phyloP scores from a whole-genome alignment of 2,329 filamentous ascomycete species.

The Coniochaeta sp. region DNA sequence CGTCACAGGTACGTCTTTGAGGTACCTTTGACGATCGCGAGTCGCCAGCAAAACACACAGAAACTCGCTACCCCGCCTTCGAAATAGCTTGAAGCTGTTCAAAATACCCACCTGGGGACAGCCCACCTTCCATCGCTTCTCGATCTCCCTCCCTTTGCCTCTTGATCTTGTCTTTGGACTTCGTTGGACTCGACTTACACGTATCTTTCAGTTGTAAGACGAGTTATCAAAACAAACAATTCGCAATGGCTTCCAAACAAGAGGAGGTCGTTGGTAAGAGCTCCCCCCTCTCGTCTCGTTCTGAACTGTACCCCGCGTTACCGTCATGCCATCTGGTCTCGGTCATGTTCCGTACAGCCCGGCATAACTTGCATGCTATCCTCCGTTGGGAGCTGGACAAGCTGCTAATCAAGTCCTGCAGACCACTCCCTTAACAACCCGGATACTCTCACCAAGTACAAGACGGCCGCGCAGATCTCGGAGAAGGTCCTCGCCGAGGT shows the following conservation, averaged over 20 bases:
- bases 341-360: not conserved
- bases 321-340: not conserved
- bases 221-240: not conserved
- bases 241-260: not conserved
- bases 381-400: not conserved
- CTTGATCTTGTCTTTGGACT: not conserved
- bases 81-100: not conserved
- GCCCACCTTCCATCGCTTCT: not conserved
- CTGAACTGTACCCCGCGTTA: not conserved
- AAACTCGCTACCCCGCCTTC: slow-evolving; percentile 1
- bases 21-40: not conserved
- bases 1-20: not conserved
- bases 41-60: slow-evolving; percentile 1
- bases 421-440: slow-evolving; percentile 88
- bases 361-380: not conserved
- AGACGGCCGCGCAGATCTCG: slow-evolving; percentile 89
- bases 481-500: slow-evolving; percentile 92
- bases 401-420: slow-evolving; percentile 25
- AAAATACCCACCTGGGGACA: slow-evolving; percentile 1
- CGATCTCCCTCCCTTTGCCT: not conserved
- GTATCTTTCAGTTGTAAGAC: not conserved
- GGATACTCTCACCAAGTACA: slow-evolving; percentile 97
- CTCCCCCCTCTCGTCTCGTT: not conserved
- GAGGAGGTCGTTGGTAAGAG: not conserved
- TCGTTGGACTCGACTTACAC: not conserved